Evolutionary conservation across 2,329 filamentous ascomycete genomes (phyloP).

Genomic region (Davidsoniella australis): DNA sequence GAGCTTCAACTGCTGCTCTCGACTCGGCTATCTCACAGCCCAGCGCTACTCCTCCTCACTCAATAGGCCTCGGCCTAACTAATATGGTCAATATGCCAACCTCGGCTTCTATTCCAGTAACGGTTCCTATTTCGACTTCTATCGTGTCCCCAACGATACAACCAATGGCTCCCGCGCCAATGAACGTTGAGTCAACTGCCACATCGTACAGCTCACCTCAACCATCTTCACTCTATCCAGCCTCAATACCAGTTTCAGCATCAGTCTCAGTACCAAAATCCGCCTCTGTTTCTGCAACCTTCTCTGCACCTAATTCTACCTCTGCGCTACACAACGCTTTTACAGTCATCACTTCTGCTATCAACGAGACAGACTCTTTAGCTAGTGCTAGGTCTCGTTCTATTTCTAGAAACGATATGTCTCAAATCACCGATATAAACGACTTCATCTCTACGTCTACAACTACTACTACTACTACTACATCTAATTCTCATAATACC

Average conservation of each 20-base stretch:
- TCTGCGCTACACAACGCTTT: not conserved
- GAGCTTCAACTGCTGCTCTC: too few species aligned
- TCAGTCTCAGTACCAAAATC: slow-evolving; percentile 21
- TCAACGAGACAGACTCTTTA: not conserved
- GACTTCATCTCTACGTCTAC: not conserved
- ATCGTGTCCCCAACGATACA: too few species aligned
- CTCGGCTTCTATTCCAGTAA: too few species aligned
- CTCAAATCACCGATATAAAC: not conserved
- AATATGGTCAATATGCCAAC: too few species aligned
- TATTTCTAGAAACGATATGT: not conserved
- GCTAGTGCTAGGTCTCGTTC: not conserved
- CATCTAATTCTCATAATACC: not conserved
- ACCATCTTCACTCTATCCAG: not conserved
- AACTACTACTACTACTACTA: not conserved
- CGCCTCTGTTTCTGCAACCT: slow-evolving; percentile 12
- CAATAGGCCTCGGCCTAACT: too few species aligned
- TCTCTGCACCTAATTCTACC: not conserved
- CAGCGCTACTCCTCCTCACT: too few species aligned
- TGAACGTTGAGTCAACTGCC: slow-evolving; percentile 27
- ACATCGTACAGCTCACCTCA: slow-evolving; percentile 28
- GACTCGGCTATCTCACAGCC: too few species aligned
- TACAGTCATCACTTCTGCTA: not conserved
- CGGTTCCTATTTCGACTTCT: too few species aligned
- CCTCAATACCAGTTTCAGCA: slow-evolving; percentile 18
- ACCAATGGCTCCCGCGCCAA: not conserved